Conservation (phyloP, 2,329 filamentous ascomycete species). For the Cercospora brassicicola region DNA sequence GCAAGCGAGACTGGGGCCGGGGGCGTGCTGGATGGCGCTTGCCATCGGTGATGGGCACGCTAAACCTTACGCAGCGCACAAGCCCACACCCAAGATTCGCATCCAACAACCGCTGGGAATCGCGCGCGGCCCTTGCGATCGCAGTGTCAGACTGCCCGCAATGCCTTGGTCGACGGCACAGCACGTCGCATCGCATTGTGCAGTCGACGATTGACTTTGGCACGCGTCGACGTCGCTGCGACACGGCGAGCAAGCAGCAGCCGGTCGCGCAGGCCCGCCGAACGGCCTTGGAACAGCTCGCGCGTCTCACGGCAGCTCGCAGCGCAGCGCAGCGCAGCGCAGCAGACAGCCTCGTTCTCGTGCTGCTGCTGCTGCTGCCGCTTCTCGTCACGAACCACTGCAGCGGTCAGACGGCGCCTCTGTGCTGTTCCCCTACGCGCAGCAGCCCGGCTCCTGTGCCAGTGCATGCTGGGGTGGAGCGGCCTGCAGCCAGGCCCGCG, state of each 20-base stretch:
- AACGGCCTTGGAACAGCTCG: not conserved
- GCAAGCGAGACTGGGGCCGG: not conserved
- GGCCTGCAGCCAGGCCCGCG: not conserved
- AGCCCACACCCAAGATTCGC: not conserved
- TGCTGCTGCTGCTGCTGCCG: not conserved
- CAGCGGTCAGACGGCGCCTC: slow-evolving; percentile 6
- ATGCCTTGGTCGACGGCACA: not conserved
- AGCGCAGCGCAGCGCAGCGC: not conserved
- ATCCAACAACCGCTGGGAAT: not conserved
- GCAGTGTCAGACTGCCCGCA: not conserved
- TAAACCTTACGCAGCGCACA: not conserved
- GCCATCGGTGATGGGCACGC: not conserved
- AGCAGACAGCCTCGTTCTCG: slow-evolving; percentile 1
- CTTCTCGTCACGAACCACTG: slow-evolving; percentile 6
- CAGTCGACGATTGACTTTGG: not conserved
- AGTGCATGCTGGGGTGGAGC: not conserved
- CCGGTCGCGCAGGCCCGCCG: slow-evolving; percentile 1
- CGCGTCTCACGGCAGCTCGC: not conserved
- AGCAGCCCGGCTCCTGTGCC: not conserved
- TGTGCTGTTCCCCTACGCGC: not conserved
- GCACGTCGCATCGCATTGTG: not conserved
- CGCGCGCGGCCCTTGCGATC: slow-evolving; percentile 4
- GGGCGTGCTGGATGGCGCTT: not conserved
- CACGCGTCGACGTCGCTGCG: not conserved
- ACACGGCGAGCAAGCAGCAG: slow-evolving; percentile 1